These are phyloP conservation scores for Annona squamosa DNA, from an alignment of 164 flowering plant genomes.

Conservation along the genomic window DNA sequence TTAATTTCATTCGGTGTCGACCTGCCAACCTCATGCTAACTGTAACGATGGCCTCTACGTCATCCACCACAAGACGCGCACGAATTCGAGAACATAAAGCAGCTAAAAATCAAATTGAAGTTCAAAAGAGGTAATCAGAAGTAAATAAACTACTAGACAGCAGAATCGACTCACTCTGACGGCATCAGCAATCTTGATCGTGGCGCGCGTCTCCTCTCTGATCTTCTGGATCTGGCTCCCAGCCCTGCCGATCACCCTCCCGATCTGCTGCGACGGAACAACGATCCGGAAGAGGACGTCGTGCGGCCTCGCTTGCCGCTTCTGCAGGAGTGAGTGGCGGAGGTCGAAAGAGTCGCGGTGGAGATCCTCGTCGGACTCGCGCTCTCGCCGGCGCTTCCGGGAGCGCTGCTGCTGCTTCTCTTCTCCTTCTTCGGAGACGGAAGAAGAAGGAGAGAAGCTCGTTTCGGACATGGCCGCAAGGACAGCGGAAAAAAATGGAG, in stretches of 20 bases:
- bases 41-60: neutral
- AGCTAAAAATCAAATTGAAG: no score
- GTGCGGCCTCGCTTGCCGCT: neutral
- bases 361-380: slow-evolving; percentile 4
- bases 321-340: slow-evolving; percentile 2
- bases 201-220: slow-evolving; percentile 69
- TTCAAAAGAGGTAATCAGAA: neutral
- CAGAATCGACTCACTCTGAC: slow-evolving; percentile 37
- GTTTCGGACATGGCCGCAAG: slow-evolving; percentile 1
- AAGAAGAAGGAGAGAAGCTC: slow-evolving; percentile 5
- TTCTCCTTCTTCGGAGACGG: slow-evolving; percentile 9
- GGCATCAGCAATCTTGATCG: slow-evolving; percentile 81
- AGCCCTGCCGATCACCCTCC: slow-evolving; percentile 71
- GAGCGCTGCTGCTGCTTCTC: neutral
- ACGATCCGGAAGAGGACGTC: slow-evolving; percentile 5
- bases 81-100: neutral
- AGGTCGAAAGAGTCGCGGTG: slow-evolving; percentile 1
- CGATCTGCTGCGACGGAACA: slow-evolving; percentile 76
- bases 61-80: neutral
- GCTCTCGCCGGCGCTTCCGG: slow-evolving; percentile 45
- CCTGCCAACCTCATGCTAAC: neutral
- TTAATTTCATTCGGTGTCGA: neutral
- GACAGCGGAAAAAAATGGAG: neutral
- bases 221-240: slow-evolving; percentile 70
- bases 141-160: no score